Evolutionary conservation across 169 alveolate species (phyloP).

Genomic region (Plasmodium sp.): DNA sequence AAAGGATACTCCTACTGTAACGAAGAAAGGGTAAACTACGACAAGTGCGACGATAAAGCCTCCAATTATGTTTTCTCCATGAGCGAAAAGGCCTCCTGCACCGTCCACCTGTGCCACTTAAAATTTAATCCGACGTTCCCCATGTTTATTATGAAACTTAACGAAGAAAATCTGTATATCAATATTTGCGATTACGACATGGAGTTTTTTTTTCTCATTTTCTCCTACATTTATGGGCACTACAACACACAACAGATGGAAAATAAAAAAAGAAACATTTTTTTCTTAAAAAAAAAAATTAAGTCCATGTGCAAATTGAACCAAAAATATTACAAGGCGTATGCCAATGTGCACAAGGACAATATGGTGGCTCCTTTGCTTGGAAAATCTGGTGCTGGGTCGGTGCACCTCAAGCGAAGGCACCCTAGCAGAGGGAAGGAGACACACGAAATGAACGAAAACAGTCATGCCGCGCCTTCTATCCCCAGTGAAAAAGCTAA

Average conservation of each 20-base stretch:
- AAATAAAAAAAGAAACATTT: conserved; percentile 31
- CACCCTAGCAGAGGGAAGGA: neutral
- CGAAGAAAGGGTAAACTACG: neutral
- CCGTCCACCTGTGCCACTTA: conserved; percentile 58
- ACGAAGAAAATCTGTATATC: conserved; percentile 41
- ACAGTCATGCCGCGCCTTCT: neutral
- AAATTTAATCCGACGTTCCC: conserved; percentile 62
- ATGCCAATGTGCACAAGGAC: neutral
- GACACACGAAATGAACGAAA: neutral
- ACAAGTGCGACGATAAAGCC: neutral
- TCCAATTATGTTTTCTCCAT: conserved; percentile 56
- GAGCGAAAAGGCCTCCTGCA: conserved; percentile 55
- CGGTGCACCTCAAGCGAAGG: neutral
- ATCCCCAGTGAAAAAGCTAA: neutral
- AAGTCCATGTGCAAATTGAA: conserved; percentile 35
- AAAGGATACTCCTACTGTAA: neutral
- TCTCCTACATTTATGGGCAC: conserved; percentile 48
- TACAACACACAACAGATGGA: conserved; percentile 13
- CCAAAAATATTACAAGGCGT: conserved; percentile 6
- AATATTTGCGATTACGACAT: conserved; percentile 72
- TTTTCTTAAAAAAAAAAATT: conserved; percentile 61
- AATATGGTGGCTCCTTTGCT: neutral
- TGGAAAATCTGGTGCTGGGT: neutral
- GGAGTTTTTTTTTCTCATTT: conserved; percentile 55
- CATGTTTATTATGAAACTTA: conserved; percentile 40